Conservation (phyloP, 139 green algal genomes). For the Eudorina sp. region DNA sequence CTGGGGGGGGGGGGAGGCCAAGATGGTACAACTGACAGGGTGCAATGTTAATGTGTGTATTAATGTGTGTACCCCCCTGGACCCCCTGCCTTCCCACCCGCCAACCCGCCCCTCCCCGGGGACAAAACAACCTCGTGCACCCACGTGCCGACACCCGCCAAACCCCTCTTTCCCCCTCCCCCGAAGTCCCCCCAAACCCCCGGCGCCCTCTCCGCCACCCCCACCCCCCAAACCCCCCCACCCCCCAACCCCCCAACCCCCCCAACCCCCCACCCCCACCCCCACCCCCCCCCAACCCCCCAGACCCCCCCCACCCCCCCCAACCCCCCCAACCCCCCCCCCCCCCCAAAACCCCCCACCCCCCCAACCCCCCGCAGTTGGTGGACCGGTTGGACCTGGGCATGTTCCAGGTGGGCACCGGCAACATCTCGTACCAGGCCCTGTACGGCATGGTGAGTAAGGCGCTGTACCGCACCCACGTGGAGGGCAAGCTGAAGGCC, state of each 20-base stretch:
- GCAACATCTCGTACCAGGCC: constrained; percentile 54
- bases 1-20: not conserved
- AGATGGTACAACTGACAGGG: not conserved
- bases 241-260: not conserved
- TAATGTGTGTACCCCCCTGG: not conserved
- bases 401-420: constrained; percentile 61
- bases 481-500: constrained; percentile 93
- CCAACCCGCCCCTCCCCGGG: no score
- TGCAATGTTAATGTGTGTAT: not conserved
- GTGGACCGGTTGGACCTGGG: constrained; percentile 92
- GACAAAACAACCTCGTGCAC: no score
- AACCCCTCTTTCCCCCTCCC: not conserved
- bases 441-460: constrained; percentile 58
- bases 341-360: no score
- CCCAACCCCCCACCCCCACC: not conserved
- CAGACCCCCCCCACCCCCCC: not conserved
- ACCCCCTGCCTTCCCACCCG: no score
- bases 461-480: constrained; percentile 93
- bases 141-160: no score
- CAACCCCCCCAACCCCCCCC: not conserved
- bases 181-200: not conserved
- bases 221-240: not conserved
- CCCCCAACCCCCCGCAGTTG: constrained; percentile 85
- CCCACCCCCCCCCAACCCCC: not conserved
- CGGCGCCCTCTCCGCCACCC: not conserved